Conservation (phyloP, 805 yeast genomes). For the Ogataea methylovora region DNA sequence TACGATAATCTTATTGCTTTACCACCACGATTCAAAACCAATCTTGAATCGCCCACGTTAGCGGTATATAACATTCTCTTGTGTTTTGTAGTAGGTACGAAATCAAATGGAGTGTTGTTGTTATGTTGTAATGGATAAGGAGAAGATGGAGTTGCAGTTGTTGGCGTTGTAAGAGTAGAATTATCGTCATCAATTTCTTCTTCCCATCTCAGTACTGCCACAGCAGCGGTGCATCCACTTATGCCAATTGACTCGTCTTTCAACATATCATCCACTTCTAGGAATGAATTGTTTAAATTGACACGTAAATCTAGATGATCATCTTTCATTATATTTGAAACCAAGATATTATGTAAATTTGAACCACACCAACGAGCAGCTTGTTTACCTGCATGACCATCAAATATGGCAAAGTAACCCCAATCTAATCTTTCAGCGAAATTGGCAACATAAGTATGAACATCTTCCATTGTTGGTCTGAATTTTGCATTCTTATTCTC, state of each 20-base stretch:
- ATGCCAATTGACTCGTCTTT: constrained; percentile 54
- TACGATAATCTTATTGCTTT: constrained; percentile 74
- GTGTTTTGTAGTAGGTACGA: constrained; percentile 40
- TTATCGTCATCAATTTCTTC: constrained; percentile 17
- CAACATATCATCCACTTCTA: constrained; percentile 67
- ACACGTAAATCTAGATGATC: constrained; percentile 52
- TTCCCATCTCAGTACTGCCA: constrained; percentile 87
- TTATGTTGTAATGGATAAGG: constrained; percentile 3
- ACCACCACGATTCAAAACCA: constrained; percentile 71
- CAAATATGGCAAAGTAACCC: constrained; percentile 94
- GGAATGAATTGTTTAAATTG: constrained; percentile 60
- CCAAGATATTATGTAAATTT: constrained; percentile 64
- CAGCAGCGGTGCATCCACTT: constrained; percentile 94
- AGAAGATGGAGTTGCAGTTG: constrained; percentile 1
- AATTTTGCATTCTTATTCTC: constrained; percentile 78
- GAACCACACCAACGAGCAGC: constrained; percentile 95
- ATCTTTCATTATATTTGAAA: constrained; percentile 41
- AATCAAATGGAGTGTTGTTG: constrained; percentile 33
- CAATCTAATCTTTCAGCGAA: constrained; percentile 87
- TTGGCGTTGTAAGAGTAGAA: background rate
- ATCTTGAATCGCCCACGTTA: constrained; percentile 89
- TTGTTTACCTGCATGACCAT: constrained; percentile 94
- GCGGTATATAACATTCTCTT: constrained; percentile 83
- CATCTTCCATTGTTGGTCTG: constrained; percentile 92
- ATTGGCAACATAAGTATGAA: constrained; percentile 86